Base-by-base conservation (phyloP, 257 asterid genomes). In the Agastache rugosa region DNA sequence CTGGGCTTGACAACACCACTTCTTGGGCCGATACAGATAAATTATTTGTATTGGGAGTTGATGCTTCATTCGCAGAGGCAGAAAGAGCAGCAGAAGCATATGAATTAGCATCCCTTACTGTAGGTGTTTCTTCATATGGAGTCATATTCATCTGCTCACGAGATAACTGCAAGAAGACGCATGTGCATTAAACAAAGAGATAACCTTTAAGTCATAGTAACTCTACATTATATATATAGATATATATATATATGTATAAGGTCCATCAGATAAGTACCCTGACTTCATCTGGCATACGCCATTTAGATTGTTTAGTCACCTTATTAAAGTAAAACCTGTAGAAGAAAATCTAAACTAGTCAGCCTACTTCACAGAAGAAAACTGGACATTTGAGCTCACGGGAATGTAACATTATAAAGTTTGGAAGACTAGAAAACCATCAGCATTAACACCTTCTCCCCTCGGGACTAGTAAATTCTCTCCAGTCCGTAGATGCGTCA, bases 401-500 rank as follows among this genome's bases (percentile, higher is more conserved):
- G 23, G 50, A n/a, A 19, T 61, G 74, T 74, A 80, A 44, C 42
- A 59, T 45, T 65, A 75, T 58, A 72, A 79, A 42, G 59, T 84
- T 23, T 22, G 15, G 45, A 41, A 8, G 58, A 44, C 45, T 11
- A 42, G 60, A 75, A 47, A 71, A 63, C 41, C 15, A 64, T 62
- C 19, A 23, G 39, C 64, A 61, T 58, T 78, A 85, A 22, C 69
- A 95, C 99, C 91, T 95, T 77, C 84, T 85, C 69, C 99, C 98
- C 16, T 83, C 96, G 45, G 96, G 84, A 67, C 87, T 73, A 63
- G 82, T 87, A 81, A 77, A 47, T 82, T 95, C 99, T 81, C 86
- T 88, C 99, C 99, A 94, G 87, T 89, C 96, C 44, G 99, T 94
- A 37, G 96, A 64, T 60, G 97, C 91, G 88, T 94, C 99, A 11